Evolutionary conservation across 352 stramenopile genomes (phyloP).

Genomic region (Pythium dissotocum): DNA sequence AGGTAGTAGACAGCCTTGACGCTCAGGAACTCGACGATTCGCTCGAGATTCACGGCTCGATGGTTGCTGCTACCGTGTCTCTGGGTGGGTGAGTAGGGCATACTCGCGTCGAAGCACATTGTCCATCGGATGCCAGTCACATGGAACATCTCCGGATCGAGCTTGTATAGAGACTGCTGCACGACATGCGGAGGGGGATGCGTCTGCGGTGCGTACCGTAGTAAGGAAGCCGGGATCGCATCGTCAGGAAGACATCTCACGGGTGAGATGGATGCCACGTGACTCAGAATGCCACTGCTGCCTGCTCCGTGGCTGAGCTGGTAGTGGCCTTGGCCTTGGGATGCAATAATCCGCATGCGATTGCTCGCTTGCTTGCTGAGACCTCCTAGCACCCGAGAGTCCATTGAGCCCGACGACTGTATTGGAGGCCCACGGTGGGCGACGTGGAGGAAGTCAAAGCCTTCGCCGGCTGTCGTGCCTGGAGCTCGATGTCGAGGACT

Average conservation of each 20-base stretch:
- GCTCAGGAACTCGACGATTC: constrained; percentile 46
- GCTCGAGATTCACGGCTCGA: constrained; percentile 38
- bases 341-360: constrained; percentile 8
- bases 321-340: neutral
- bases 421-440: constrained; percentile 3
- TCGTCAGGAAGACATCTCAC: constrained; percentile 23
- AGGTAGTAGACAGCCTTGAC: constrained; percentile 43
- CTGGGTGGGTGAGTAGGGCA: neutral
- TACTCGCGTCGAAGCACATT: constrained; percentile 23
- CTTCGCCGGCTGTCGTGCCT: neutral
- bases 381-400: neutral
- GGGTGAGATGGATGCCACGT: constrained; percentile 19
- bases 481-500: constrained; percentile 14
- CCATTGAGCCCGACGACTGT: neutral
- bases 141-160: constrained; percentile 26
- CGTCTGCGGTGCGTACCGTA: neutral
- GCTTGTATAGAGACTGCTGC: constrained; percentile 25
- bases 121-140: constrained; percentile 10
- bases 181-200: constrained; percentile 5
- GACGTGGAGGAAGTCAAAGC: constrained; percentile 23
- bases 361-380: constrained; percentile 1
- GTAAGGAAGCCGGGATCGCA: constrained; percentile 1
- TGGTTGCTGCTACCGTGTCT: neutral
- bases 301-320: neutral
- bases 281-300: neutral